Conservation (phyloP, 2,329 filamentous ascomycete genomes). For the Fusarium fracticaudum region DNA sequence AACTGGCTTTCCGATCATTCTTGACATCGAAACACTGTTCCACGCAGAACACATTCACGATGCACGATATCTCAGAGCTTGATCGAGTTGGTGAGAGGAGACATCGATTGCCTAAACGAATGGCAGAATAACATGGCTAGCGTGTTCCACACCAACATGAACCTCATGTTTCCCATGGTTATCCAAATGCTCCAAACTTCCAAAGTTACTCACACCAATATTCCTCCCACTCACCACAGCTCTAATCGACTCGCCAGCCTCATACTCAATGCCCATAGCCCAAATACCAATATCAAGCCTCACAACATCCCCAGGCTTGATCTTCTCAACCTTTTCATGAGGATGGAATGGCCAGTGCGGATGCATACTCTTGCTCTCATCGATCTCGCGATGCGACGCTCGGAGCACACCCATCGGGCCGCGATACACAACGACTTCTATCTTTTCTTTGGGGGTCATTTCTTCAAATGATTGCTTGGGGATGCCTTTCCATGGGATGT, state of each 20-base stretch:
- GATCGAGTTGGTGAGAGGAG: not conserved
- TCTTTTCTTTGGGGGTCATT: not conserved
- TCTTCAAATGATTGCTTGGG: not conserved
- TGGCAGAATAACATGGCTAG: slow-evolving; percentile 1
- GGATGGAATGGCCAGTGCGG: slow-evolving; percentile 16
- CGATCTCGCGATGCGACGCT: slow-evolving; percentile 6
- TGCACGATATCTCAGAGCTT: not conserved
- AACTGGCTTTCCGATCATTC: rapidly evolving
- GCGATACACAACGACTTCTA: not conserved
- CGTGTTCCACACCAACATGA: not conserved
- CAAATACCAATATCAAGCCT: slow-evolving; percentile 12
- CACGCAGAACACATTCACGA: rapidly evolving
- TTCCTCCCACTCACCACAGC: not conserved
- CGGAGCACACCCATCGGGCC: slow-evolving; percentile 6
- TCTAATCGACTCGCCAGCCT: not conserved
- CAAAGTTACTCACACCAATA: slow-evolving; percentile 6
- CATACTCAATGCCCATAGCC: slow-evolving; percentile 19
- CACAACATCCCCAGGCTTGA: not conserved
- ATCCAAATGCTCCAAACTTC: slow-evolving; percentile 9
- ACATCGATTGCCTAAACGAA: not conserved
- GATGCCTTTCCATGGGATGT: slow-evolving; percentile 4
- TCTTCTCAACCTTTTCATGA: slow-evolving; percentile 1
- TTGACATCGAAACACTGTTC: rapidly evolving
- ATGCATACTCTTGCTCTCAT: slow-evolving; percentile 18
- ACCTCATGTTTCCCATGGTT: slow-evolving; percentile 3